Conservation (phyloP, 2,329 filamentous ascomycete genomes). For the Hypoxylon sp. region DNA sequence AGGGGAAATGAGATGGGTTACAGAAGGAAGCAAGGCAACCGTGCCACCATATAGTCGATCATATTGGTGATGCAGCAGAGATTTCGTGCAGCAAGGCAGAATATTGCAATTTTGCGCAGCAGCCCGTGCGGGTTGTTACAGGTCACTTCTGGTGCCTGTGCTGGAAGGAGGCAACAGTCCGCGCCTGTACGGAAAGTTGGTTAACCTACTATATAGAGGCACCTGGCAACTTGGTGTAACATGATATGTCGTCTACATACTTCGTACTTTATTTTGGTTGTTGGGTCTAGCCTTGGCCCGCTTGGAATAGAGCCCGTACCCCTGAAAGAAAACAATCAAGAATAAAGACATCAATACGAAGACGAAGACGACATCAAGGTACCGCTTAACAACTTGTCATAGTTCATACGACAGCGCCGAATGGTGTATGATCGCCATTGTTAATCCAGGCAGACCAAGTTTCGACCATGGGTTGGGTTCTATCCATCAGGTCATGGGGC, state of each 20-base stretch:
- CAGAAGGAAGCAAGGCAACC: slow-evolving; percentile 8
- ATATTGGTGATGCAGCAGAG: slow-evolving; percentile 22
- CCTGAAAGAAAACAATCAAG: slow-evolving; percentile 1
- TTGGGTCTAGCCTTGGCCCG: slow-evolving; percentile 16
- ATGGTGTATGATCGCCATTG: slow-evolving; percentile 36
- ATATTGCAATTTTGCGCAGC: slow-evolving; percentile 25
- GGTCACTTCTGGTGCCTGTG: slow-evolving; percentile 13
- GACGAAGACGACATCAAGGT: slow-evolving; percentile 25
- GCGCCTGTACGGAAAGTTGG: slow-evolving; percentile 26
- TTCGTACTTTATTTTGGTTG: slow-evolving; percentile 12
- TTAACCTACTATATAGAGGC: too few species aligned
- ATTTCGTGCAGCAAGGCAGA: slow-evolving; percentile 35
- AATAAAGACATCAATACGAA: slow-evolving; percentile 24
- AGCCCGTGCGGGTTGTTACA: slow-evolving; percentile 28
- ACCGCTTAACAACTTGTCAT: slow-evolving; percentile 13
- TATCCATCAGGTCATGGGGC: slow-evolving; percentile 18
- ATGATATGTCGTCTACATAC: slow-evolving; percentile 32
- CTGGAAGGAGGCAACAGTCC: slow-evolving; percentile 28
- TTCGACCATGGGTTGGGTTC: slow-evolving; percentile 26
- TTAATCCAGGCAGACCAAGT: slow-evolving; percentile 31
- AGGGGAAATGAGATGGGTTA: slow-evolving; percentile 13
- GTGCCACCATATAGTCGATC: slow-evolving; percentile 26
- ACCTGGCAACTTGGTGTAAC: slow-evolving; percentile 25
- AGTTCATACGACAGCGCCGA: neutral
- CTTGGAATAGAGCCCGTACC: slow-evolving; percentile 13